phyloP scores from a whole-genome alignment of 306 rosid species.

The Rosa lucieae region DNA sequence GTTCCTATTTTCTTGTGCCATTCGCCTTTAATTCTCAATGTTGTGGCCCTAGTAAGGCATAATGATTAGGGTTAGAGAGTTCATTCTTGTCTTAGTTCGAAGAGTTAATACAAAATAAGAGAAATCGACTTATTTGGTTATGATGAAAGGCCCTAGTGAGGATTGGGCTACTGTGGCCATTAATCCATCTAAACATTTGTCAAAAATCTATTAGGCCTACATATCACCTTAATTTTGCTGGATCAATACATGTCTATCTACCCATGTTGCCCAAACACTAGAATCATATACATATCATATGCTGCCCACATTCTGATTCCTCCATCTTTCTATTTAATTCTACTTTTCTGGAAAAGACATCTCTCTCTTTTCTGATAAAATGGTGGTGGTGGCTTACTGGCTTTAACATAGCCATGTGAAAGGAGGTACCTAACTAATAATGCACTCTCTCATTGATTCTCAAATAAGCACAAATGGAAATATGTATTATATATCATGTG shows the following conservation, averaged over 20 bases:
- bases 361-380: constrained; percentile 26
- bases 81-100: too few relatives aligned
- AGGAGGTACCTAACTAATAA: constrained; percentile 38
- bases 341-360: not conserved
- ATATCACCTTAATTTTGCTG: not conserved
- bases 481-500: not conserved
- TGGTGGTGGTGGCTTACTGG: constrained; percentile 39
- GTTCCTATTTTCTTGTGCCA: too few relatives aligned
- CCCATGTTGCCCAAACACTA: not conserved
- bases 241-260: not conserved
- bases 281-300: constrained; percentile 6
- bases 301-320: constrained; percentile 30
- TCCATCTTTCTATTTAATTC: not conserved
- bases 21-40: too few relatives aligned
- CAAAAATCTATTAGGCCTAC: too few relatives aligned
- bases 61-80: too few relatives aligned
- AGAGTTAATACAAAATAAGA: too few relatives aligned
- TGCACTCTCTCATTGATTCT: constrained; percentile 39
- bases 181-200: too few relatives aligned
- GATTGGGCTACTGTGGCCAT: too few relatives aligned
- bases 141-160: too few relatives aligned
- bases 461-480: constrained; percentile 25
- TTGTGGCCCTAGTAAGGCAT: too few relatives aligned
- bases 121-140: too few relatives aligned
- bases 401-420: constrained; percentile 56